Conservation (phyloP, 306 rosid species). For the Acacia crassicarpa region DNA sequence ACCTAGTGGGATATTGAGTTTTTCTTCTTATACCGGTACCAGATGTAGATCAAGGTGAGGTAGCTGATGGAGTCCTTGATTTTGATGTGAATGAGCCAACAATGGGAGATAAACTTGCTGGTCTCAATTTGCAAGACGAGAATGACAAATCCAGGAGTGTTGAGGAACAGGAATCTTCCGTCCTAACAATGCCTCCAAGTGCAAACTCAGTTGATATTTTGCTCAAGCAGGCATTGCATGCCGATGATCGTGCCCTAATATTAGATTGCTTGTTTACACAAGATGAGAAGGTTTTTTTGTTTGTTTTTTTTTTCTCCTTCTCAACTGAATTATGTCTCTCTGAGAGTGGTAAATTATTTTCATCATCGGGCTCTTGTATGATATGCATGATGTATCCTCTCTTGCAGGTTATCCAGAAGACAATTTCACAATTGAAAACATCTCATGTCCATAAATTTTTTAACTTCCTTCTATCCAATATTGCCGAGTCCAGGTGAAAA, state of each 20-base stretch:
- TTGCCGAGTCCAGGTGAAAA: conserved; percentile 65
- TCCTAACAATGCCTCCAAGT: conserved; percentile 57
- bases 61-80: conserved; percentile 50
- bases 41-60: conserved; percentile 40
- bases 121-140: conserved; percentile 50
- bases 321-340: background rate
- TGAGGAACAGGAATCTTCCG: conserved; percentile 44
- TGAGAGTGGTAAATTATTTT: background rate
- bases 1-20: background rate
- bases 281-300: conserved; percentile 64
- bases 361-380: background rate
- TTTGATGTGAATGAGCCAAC: conserved; percentile 66
- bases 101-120: conserved; percentile 83
- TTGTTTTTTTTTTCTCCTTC: background rate
- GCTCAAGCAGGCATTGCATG: conserved; percentile 83
- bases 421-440: conserved; percentile 60
- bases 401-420: conserved; percentile 71
- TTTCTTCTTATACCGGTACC: conserved; percentile 4
- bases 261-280: conserved; percentile 73
- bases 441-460: conserved; percentile 71
- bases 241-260: conserved; percentile 74
- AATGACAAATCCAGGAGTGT: conserved; percentile 32
- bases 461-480: conserved; percentile 53
- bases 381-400: conserved; percentile 13
- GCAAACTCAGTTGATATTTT: conserved; percentile 77